Evolutionary conservation across 768 basidiomycete genomes (phyloP).

Genomic region (Auriscalpium microsporum): DNA sequence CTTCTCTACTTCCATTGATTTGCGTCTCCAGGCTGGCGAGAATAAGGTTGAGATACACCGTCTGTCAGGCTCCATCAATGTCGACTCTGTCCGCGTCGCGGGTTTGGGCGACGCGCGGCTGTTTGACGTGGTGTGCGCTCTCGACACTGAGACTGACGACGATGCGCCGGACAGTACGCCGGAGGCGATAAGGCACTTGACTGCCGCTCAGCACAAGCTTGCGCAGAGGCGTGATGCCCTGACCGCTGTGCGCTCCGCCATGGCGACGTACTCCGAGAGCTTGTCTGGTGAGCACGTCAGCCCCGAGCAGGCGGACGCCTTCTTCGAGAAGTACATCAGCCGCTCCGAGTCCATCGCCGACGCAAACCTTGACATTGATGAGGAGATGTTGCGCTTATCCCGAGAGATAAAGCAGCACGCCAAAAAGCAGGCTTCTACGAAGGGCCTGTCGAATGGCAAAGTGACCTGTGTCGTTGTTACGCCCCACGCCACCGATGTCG

Average conservation of each 20-base stretch:
- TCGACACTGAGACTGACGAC: conserved; percentile 17
- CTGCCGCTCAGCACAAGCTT: conserved; percentile 28
- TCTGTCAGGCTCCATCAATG: conserved; percentile 44
- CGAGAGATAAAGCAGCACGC: conserved; percentile 31
- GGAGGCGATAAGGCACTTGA: conserved; percentile 17
- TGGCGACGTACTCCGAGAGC: conserved; percentile 36
- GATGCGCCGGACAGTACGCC: conserved; percentile 18
- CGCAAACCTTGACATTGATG: conserved; percentile 28
- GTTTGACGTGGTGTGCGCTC: conserved; percentile 47
- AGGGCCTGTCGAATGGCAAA: conserved; percentile 19
- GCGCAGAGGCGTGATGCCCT: conserved; percentile 31
- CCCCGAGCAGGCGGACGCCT: conserved; percentile 30
- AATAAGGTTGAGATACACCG: conserved; percentile 42
- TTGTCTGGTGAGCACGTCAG: conserved; percentile 34
- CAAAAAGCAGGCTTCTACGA: conserved; percentile 18
- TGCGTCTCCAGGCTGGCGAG: conserved; percentile 35
- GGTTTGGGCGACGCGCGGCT: conserved; percentile 41
- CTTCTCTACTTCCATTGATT: not conserved
- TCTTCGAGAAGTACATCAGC: conserved; percentile 35
- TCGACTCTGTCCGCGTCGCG: conserved; percentile 44
- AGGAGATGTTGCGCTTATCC: conserved; percentile 25
- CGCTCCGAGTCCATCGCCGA: conserved; percentile 28
- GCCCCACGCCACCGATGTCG: conserved; percentile 27
- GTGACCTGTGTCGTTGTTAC: conserved; percentile 37
- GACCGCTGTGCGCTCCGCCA: conserved; percentile 33